Evolutionary conservation across 108 stramenopile genomes (phyloP).

Genomic region (Aurantiochytrium sp.): DNA sequence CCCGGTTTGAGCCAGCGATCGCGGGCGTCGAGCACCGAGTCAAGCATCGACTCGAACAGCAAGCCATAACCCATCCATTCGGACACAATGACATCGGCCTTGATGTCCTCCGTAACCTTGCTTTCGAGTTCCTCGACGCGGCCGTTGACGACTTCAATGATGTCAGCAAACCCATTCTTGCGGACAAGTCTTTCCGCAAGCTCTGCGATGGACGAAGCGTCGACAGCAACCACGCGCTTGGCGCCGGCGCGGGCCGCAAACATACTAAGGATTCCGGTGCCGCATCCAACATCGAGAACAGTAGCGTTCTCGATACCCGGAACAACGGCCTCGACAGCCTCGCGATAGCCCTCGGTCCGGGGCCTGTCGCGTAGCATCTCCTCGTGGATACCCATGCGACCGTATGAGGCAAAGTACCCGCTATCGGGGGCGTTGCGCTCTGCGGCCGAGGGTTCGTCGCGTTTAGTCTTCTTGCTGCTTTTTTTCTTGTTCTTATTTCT

Average conservation of each 20-base stretch:
- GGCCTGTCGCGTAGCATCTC: conserved; percentile 95
- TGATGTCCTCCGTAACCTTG: conserved; percentile 37
- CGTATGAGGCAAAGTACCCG: conserved; percentile 88
- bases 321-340: not conserved
- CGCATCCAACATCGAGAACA: conserved; percentile 94
- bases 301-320: conserved; percentile 13
- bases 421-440: not conserved
- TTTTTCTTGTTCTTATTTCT: too few species aligned
- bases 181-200: conserved; percentile 47
- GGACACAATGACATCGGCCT: conserved; percentile 91
- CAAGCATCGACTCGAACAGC: conserved; percentile 53
- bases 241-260: conserved; percentile 52
- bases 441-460: too few species aligned
- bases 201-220: conserved; percentile 42
- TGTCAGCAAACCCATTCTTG: conserved; percentile 35
- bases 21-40: conserved; percentile 33
- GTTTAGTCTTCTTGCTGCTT: too few species aligned
- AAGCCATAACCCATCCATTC: conserved; percentile 91
- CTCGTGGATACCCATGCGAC: conserved; percentile 90
- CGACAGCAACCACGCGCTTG: conserved; percentile 48
- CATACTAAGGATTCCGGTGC: conserved; percentile 89
- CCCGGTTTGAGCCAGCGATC: conserved; percentile 30
- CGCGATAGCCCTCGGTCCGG: conserved; percentile 71
- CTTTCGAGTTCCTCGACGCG: conserved; percentile 71
- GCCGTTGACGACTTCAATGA: not conserved